Evolutionary conservation across 106 monocot species (phyloP), one percentile per base, ranked within the genome.

Genomic region (Cymbidium sinense): DNA sequence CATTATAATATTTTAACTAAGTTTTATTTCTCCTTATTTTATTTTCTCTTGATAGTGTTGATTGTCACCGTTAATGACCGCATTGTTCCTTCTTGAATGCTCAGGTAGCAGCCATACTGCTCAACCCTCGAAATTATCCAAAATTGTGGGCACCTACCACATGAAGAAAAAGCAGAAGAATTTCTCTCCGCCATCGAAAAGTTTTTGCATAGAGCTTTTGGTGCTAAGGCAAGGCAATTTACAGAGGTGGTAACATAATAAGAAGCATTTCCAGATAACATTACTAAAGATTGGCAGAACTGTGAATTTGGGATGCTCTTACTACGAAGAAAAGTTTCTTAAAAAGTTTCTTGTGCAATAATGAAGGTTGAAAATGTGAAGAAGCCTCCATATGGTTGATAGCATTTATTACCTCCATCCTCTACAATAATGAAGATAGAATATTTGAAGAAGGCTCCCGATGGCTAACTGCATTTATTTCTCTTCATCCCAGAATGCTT

Each of bases 81-180:
- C 28, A 64, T 95, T 5, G 89, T 95, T 82, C 95, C 95, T 61
- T 75, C 85, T 1, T 93, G 93, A 95, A 95, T 82, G 85, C 93
- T 1, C 74, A 78, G 75, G 73, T 95, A 33, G 84, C 90, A n/a
- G 69, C 70, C 9, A 93, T 95, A 75, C 27, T 75, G 86, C 12
- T 88, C 95, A 18, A 83, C 71, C 34, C 43, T 95, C 34, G n/a
- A 90, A 85, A 80, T 95, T 10, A 89, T 95, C 44, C 86, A n/a
- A 41, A 86, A 89, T 18, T 93, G 90, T 39, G 93, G 95, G 0
- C 95, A 95, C 77, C 8, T 95, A 28, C 95, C 95, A 12, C 95
- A 95, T 35, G 95, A 95, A 84, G 95, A 95, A 76, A 87, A 72
- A 58, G 70, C 72, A 2, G n/a, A 2, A 74, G 93, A 95, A 83